Evolutionary conservation across 148 eudicot genomes (phyloP).

Genomic region (Rhododendron simsii): DNA sequence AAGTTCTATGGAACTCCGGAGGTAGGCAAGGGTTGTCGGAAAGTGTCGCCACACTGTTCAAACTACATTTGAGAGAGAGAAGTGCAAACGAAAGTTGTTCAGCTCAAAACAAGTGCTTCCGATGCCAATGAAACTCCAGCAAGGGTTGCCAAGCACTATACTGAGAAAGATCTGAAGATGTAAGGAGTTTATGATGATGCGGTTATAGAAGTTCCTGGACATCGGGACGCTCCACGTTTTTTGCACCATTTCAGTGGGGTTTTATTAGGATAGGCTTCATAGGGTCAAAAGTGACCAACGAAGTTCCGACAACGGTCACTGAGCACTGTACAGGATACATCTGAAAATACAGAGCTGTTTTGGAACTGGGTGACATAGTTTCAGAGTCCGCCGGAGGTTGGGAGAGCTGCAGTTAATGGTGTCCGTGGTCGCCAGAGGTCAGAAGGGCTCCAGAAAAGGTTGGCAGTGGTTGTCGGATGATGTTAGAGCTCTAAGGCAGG

Average conservation of each 20-base stretch:
- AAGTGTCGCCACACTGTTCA: background rate
- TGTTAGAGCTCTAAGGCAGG: background rate
- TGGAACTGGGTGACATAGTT: background rate
- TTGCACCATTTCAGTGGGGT: background rate
- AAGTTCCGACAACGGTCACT: background rate
- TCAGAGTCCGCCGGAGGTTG: background rate
- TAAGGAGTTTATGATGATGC: background rate
- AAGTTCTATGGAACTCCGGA: background rate
- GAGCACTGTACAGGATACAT: background rate
- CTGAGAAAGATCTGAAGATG: background rate
- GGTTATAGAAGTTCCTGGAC: background rate
- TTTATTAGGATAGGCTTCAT: background rate
- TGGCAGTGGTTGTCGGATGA: background rate
- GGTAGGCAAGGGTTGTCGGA: background rate
- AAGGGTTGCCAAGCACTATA: background rate
- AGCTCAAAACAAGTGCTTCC: background rate
- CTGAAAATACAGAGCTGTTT: background rate
- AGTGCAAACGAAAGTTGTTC: background rate
- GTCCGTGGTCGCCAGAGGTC: background rate
- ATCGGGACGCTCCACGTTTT: background rate
- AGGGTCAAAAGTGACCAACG: background rate
- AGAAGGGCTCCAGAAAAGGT: background rate
- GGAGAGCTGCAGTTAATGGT: background rate
- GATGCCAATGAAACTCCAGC: background rate
- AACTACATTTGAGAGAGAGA: too few species aligned